Conservation (phyloP, 257 asterid genomes). For the Solanum habrochaites region DNA sequence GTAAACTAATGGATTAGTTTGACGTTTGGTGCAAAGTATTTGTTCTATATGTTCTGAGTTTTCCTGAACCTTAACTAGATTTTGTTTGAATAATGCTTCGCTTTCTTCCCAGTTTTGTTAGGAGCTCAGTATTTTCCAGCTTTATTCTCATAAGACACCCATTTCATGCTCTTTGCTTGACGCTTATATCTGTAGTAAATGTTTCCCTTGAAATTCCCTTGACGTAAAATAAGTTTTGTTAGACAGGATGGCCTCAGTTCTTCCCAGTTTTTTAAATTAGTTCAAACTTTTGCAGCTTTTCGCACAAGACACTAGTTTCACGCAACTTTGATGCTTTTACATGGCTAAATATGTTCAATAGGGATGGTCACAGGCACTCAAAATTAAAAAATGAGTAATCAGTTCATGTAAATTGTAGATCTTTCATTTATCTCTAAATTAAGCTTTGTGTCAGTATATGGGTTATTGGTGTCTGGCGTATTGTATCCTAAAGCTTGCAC, state of each 20-base stretch:
- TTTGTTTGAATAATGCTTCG: background rate
- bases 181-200: background rate
- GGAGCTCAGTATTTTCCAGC: background rate
- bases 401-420: background rate
- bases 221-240: background rate
- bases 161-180: background rate
- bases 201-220: background rate
- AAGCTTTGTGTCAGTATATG: background rate
- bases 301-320: background rate
- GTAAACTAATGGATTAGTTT: constrained; percentile 17
- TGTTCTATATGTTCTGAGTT: background rate
- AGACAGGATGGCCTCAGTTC: background rate
- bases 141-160: background rate
- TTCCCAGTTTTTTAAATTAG: background rate
- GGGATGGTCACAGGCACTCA: background rate
- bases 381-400: background rate
- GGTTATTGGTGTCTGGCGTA: background rate
- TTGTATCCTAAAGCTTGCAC: background rate
- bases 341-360: background rate
- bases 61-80: background rate
- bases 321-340: background rate
- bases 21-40: background rate
- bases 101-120: background rate
- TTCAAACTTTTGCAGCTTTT: background rate
- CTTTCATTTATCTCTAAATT: background rate